phyloP scores from a whole-genome alignment of 108 stramenopile species.

The Skeletonema costatum region DNA sequence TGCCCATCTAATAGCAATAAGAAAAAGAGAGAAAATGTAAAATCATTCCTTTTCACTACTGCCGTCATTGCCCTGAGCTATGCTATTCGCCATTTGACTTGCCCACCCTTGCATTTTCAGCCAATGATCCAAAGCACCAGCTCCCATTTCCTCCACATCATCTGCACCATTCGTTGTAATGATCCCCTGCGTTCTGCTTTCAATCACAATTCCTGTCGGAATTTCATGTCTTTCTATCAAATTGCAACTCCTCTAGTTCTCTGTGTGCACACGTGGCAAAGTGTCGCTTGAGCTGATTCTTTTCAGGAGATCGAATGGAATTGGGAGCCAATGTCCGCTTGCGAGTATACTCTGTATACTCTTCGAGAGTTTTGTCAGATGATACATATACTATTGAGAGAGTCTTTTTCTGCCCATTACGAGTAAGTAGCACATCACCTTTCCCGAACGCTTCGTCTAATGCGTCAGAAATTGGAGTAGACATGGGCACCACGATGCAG shows the following conservation, averaged over 20 bases:
- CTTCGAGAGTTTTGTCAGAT: constrained; percentile 53
- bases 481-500: constrained; percentile 76
- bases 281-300: constrained; percentile 53
- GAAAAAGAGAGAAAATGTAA: neutral
- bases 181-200: constrained; percentile 55
- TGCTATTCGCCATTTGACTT: neutral
- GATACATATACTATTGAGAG: constrained; percentile 70
- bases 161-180: constrained; percentile 55
- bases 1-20: neutral
- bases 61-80: neutral
- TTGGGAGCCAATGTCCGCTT: constrained; percentile 51
- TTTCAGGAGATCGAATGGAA: constrained; percentile 59
- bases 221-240: constrained; percentile 64
- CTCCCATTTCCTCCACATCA: constrained; percentile 52
- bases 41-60: neutral
- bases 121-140: constrained; percentile 50
- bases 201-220: constrained; percentile 66
- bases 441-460: constrained; percentile 49
- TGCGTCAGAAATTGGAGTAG: constrained; percentile 45
- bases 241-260: constrained; percentile 52
- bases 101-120: constrained; percentile 21
- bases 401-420: constrained; percentile 18
- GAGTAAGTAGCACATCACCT: constrained; percentile 31
- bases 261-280: constrained; percentile 57
- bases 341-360: constrained; percentile 44